These are phyloP conservation scores for Talaromyces liani DNA, from an alignment of 495 filamentous ascomycete species.

Conservation along the genomic window DNA sequence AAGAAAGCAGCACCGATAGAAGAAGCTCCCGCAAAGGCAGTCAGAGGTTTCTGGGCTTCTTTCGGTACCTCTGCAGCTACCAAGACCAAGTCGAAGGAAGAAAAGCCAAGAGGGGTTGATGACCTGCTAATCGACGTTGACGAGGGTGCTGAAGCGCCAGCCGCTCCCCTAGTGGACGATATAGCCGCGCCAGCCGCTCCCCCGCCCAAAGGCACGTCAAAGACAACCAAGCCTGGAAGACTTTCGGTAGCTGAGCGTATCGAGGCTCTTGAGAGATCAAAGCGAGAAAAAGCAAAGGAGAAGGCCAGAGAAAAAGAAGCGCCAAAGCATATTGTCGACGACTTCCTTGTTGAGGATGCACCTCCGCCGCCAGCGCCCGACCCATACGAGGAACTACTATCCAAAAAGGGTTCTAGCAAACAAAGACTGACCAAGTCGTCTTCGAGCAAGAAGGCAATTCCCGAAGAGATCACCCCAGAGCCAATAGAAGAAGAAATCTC, in stretches of 20 bases:
- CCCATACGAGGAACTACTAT: conserved; percentile 10
- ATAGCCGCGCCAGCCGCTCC: conserved; percentile 27
- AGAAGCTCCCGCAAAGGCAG: conserved; percentile 25
- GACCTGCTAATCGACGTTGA: conserved; percentile 26
- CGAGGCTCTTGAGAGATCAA: conserved; percentile 37
- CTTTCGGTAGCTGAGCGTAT: conserved; percentile 41
- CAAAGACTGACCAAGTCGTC: conserved; percentile 10
- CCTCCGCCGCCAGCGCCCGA: conserved; percentile 11
- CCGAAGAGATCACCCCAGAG: conserved; percentile 16
- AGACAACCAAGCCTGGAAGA: conserved; percentile 34
- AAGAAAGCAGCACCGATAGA: conserved; percentile 26
- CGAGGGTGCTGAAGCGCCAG: conserved; percentile 25
- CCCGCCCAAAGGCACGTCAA: conserved; percentile 29
- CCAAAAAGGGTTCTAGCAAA: conserved; percentile 11
- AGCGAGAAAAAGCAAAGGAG: conserved; percentile 33
- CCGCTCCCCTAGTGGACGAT: conserved; percentile 23
- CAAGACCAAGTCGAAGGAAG: conserved; percentile 29
- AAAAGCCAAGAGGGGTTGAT: conserved; percentile 28
- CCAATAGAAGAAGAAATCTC: conserved; percentile 18
- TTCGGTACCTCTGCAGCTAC: conserved; percentile 28
- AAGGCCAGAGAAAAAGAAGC: conserved; percentile 23
- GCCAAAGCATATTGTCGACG: conserved; percentile 14
- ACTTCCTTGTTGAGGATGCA: conserved; percentile 10
- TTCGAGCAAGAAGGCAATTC: conserved; percentile 12
- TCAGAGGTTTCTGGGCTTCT: conserved; percentile 40